phyloP scores from a whole-genome alignment of 2,329 filamentous ascomycete genomes.

The Fusarium sulawesiense region DNA sequence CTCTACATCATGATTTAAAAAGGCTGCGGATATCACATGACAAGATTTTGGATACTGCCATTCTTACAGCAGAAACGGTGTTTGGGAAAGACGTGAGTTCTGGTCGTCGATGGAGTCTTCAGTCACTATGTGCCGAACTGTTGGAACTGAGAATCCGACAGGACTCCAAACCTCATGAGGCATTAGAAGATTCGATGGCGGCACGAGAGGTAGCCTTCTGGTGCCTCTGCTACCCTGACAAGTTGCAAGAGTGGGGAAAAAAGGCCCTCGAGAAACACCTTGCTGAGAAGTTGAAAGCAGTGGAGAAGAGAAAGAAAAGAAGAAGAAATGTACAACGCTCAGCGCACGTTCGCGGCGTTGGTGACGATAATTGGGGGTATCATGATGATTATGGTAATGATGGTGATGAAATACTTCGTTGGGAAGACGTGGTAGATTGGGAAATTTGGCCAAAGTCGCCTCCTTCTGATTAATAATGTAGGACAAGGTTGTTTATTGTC shows the following conservation, averaged over 20 bases:
- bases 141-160: background rate
- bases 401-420: conserved; percentile 1
- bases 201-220: conserved; percentile 2
- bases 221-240: background rate
- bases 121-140: background rate
- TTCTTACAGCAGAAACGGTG: background rate
- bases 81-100: background rate
- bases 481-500: no score
- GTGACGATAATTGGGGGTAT: background rate
- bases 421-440: conserved; percentile 24
- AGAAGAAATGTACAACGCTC: rapidly evolving
- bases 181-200: conserved; percentile 4
- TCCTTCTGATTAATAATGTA: conserved; percentile 9
- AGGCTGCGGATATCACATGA: background rate
- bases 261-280: background rate
- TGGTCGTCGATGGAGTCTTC: background rate
- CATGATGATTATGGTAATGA: background rate
- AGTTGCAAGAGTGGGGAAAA: background rate
- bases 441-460: conserved; percentile 19
- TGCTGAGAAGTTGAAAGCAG: background rate
- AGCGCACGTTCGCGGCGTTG: no score
- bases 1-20: conserved; percentile 3
- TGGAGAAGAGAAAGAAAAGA: background rate
- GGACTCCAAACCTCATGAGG: background rate
- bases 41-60: conserved; percentile 4